Evolutionary conservation across 192 early-diverging fungal species (phyloP), one percentile per base, ranked within the genome.

Genomic region (Pilobolus umbonatus): DNA sequence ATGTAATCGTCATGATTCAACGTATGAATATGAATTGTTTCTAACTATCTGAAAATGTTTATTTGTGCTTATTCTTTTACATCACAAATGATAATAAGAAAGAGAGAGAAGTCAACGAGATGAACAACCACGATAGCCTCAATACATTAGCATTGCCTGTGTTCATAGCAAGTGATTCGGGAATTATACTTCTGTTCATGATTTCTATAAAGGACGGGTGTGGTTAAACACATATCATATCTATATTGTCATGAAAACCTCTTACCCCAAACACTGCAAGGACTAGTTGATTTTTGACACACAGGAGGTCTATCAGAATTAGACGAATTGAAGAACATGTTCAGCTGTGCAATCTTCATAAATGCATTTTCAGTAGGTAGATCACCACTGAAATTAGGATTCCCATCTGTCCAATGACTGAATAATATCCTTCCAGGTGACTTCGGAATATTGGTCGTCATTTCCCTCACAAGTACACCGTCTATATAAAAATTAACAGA

Each of bases 401-500:
- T 67, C 19, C 70, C 70, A 59, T 72, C 64, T 2, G 64, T 59
- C 70, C 70, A 72, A 45, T 67, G 64, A 54, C 63, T 72, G 2
- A 72, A 2, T 12, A 67, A 24, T 19, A 63, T 50, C 5, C 60
- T 49, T 3, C 70, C 70, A 46, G 70, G 60, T 39, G 48, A 9
- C 30, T 48, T 26, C 2, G 70, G 70, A 17, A 72, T 49, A 17
- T 67, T 62, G 9, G 62, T 61, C n/a, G 44, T 65, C 22, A 71
- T 51, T n/a, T 47, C 52, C 24, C 47, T 28, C 1, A 42, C 25
- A 25, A 46, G 4, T 10, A 36, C 11, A 10, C 46, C 53, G 28
- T 71, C 68, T n/a, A 71, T 47, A 50, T 65, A 71, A 51, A 61
- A 71, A n/a, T 50, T 46, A 8, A 62, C 62, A 34, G 26, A 40